Evolutionary conservation across 768 basidiomycete species (phyloP), one percentile per base, ranked within the genome.

Genomic region (Sarcodon sp.): DNA sequence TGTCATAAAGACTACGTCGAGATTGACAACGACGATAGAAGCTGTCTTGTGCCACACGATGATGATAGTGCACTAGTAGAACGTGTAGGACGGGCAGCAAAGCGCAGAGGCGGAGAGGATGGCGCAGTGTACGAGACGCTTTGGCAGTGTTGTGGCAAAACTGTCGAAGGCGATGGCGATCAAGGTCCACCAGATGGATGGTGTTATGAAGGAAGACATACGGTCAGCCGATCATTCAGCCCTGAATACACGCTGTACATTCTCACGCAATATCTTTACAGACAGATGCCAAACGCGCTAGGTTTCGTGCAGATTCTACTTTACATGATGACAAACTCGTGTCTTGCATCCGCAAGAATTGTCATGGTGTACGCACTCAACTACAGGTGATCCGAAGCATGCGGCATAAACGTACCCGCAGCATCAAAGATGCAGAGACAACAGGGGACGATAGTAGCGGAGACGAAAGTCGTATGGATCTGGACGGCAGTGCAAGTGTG

Each of bases 121-220:
- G 37, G 50, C 31, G 57, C 56, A 9, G 64, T 58, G 21, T 69
- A 71, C 50, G 72, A 75, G 59, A 75, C 86, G 0, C 64, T 79
- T 1, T 89, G 77, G 75, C 76, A 73, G 3, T 89, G 87, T 64
- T 89, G 86, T 60, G 81, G 75, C 7, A 69, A 72, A 56, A 80
- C 75, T 0, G 80, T 79, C 6, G 79, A 85, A 21, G 86, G 86
- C 0, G 78, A 82, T 53, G 86, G 87, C 1, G 81, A 85, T 52
- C 81, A 82, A 66, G 86, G 86, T 0, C 86, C 87, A 1, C 87
- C 86, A 1, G 83, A 87, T 58, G 87, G 86, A 1, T 89, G 84
- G 84, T 89, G 86, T 56, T 88, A 87, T 55, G 85, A 88, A 60
- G 86, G 86, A 3, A 75, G 72, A 60, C 86, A 89, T 60, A 87